Base-by-base conservation (phyloP, 1,284 basidiomycete species). In the Cryptococcus maquisensis region DNA sequence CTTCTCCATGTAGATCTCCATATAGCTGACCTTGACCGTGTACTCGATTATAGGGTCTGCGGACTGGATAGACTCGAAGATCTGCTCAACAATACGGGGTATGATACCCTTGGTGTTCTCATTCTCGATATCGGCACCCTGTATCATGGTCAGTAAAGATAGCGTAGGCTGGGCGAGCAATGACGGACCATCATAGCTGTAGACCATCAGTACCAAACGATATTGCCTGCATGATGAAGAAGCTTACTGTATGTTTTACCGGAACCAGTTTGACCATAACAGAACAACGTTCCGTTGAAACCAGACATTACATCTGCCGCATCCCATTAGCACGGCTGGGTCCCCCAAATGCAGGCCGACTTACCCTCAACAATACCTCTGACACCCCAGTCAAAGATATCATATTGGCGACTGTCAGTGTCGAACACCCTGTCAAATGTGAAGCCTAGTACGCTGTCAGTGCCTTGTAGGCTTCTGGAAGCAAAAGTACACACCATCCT, bases 1-100 rank as follows among this genome's bases (percentile, higher is more conserved):
- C 63, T 87, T 85, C 78, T 99, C 96, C 72, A 98, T 84, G 78
- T 99, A 99, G 63, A 99, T 98, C 77, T 99, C 96, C 93, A 99
- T 97, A 77, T 98, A 99, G 37, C 93, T 97, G 52, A 98, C 96
- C 79, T 99, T 99, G 75, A 99, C 96, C 55, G 98, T 85, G 75
- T 98, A 99, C 76, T 99, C 96, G 60, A 98, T 81, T 73, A 92
- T 90, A 40, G 90, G 84, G 66, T 98, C 95, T 53, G 94, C 96
- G 65, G 90, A 85, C 62, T 96, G 86, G 74, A 99, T 99, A 52
- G 91, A 93, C 60, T 93, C 88, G 74, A 99, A 99, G 74, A 99
- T 98, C 77, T 98, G 95, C 74, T 98, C 94, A 4, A 95, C 96
- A 68, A 98, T 98, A 55, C 96, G 88, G 52, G 96, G 96, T 65